phyloP scores from a whole-genome alignment of 495 filamentous ascomycete species.

The Terfezia claveryi region DNA sequence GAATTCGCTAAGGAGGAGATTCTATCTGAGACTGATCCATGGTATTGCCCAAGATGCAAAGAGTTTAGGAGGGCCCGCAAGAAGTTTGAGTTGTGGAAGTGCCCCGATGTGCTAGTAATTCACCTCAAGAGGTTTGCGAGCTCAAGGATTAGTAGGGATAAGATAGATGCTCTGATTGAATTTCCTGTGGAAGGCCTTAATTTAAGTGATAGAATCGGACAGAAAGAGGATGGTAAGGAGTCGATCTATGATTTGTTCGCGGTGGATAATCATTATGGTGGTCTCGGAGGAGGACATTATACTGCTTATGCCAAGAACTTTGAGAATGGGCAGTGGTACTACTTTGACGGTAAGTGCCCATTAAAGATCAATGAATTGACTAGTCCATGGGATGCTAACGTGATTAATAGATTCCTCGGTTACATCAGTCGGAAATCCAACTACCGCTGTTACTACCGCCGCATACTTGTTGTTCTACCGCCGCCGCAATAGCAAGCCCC shows the following conservation, averaged over 20 bases:
- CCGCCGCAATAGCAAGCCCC: constrained; percentile 47
- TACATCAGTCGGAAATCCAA: constrained; percentile 28
- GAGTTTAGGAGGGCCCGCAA: constrained; percentile 78
- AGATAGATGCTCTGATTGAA: constrained; percentile 75
- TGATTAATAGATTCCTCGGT: constrained; percentile 43
- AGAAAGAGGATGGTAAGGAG: constrained; percentile 53
- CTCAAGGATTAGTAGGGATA: constrained; percentile 51
- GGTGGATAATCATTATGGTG: constrained; percentile 86
- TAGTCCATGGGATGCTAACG: not conserved
- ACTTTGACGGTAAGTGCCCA: constrained; percentile 63
- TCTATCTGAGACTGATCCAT: constrained; percentile 78
- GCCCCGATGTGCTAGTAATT: constrained; percentile 79
- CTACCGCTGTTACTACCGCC: constrained; percentile 37
- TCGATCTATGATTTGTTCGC: constrained; percentile 80
- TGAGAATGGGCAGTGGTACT: constrained; percentile 66
- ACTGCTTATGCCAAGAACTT: constrained; percentile 87
- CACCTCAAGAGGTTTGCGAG: constrained; percentile 90
- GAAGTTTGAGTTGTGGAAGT: constrained; percentile 91
- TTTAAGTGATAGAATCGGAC: constrained; percentile 51
- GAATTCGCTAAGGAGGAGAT: constrained; percentile 89
- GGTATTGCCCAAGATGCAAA: constrained; percentile 93
- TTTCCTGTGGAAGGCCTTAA: constrained; percentile 80
- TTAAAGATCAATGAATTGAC: not conserved
- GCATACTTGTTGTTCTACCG: constrained; percentile 96
- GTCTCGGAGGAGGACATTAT: constrained; percentile 83